Evolutionary conservation across 2,329 filamentous ascomycete species (phyloP), one percentile per base, ranked within the genome.

Genomic region (Xylariaceae sp.): DNA sequence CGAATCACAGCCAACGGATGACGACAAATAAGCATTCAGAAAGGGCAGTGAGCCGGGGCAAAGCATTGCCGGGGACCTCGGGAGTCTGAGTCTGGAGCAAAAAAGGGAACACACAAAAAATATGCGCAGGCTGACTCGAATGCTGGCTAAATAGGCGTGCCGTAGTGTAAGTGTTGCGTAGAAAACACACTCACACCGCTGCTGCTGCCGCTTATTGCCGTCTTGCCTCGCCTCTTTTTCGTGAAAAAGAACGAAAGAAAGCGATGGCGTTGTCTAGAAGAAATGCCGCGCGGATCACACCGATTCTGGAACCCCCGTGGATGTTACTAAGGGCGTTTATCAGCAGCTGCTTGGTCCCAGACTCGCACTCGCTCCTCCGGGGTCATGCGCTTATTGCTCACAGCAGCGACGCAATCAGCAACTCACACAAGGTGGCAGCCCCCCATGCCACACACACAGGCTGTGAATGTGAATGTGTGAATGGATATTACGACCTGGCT

Each of bases 301-400:
- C 49, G 49, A 51, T 34, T 34, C 48, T 50, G 15, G 18, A 50
- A 18, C 17, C 48, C 48, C 30, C 13, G 23, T 30, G 23, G 44
- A n/a, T 45, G 48, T 49, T 49, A 45, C 42, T 45, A 45, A 45
- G 45, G 45, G 48, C 18, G 18, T 50, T 13, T 50, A 50, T 30
- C 48, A 34, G n/a, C 18, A 15, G 48, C 4, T 30, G 23, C 17
- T 30, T 30, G 23, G 4, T 5, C 23, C 23, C 23, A 30, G 23
- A 30, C 23, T 30, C 23, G 4, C 3, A 4, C 23, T 5, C 23
- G 4, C 5, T 5, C 3, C 13, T 23, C 48, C 48, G 13, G 18
- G 10, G 49, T 51, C 49, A 51, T 51, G 49, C 49, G 49, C 49
- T 51, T 51, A 51, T 51, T 51, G 23, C 18, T 34, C 49, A 51